These are phyloP conservation scores for Linaria vulgaris DNA, from an alignment of 257 asterid species.

Conservation along the genomic window DNA sequence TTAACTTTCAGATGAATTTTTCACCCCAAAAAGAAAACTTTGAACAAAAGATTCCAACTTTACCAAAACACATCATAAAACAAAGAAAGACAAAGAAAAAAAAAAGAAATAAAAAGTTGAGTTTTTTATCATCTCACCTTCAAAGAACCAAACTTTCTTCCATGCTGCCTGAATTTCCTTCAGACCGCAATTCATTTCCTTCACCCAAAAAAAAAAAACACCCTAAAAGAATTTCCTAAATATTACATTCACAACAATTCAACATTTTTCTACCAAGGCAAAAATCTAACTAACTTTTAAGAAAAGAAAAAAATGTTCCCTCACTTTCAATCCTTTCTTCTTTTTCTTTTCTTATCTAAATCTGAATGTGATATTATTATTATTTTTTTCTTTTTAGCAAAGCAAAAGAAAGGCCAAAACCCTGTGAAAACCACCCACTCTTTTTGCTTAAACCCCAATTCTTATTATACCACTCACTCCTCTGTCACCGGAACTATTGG, in stretches of 20 bases:
- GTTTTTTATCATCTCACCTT: constrained; percentile 45
- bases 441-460: constrained; percentile 69
- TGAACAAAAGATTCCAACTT: constrained; percentile 28
- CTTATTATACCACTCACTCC: constrained; percentile 77
- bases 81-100: too few species aligned
- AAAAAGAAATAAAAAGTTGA: too few species aligned
- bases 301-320: too few species aligned
- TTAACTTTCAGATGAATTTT: not conserved
- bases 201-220: constrained; percentile 28
- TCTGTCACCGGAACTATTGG: constrained; percentile 42
- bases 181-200: constrained; percentile 34
- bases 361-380: not conserved
- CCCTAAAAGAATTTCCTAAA: not conserved
- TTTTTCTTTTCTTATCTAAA: too few species aligned
- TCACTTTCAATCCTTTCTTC: too few species aligned
- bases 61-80: constrained; percentile 27
- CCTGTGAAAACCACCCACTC: constrained; percentile 68
- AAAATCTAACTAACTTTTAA: too few species aligned
- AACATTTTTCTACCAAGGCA: not conserved
- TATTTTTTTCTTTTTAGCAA: not conserved
- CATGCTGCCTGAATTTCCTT: constrained; percentile 29
- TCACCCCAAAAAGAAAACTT: not conserved
- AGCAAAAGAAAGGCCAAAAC: constrained; percentile 48
- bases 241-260: constrained; percentile 1
- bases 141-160: constrained; percentile 24